phyloP scores from a whole-genome alignment of 2,329 filamentous ascomycete genomes.

The Talaromyces funiculosus region DNA sequence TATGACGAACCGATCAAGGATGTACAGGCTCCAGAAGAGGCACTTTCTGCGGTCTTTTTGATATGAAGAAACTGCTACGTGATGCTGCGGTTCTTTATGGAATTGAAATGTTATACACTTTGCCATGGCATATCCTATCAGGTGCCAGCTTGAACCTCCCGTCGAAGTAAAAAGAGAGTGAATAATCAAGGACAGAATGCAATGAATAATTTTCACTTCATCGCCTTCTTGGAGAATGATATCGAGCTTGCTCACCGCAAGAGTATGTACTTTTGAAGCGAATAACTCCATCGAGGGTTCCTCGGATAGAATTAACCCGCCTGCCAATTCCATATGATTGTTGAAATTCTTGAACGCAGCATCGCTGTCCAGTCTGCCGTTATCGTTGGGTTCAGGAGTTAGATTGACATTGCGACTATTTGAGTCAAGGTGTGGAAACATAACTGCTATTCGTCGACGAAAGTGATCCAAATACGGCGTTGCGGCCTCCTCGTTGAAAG shows the following conservation, averaged over 20 bases:
- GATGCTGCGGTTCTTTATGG: conserved; percentile 20
- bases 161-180: conserved; percentile 20
- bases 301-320: background rate
- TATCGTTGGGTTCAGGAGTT: background rate
- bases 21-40: conserved; percentile 21
- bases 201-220: background rate
- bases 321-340: background rate
- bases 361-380: background rate
- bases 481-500: background rate
- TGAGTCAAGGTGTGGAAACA: background rate
- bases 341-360: background rate
- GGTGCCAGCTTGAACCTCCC: conserved; percentile 28
- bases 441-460: background rate
- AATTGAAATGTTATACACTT: conserved; percentile 24
- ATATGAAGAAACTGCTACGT: background rate
- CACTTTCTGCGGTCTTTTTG: conserved; percentile 9
- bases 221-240: background rate
- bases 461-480: background rate
- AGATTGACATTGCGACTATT: background rate
- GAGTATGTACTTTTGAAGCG: background rate
- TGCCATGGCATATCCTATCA: conserved; percentile 27
- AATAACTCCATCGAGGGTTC: background rate
- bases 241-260: background rate
- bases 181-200: conserved; percentile 18
- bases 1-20: conserved; percentile 17